A percentile compares a stretch with the other conserved stretches of the same genome.
These are phyloP conservation scores for Adenanthera pavonina DNA, from an alignment of 306 rosid genomes.

Conservation along the genomic window DNA sequence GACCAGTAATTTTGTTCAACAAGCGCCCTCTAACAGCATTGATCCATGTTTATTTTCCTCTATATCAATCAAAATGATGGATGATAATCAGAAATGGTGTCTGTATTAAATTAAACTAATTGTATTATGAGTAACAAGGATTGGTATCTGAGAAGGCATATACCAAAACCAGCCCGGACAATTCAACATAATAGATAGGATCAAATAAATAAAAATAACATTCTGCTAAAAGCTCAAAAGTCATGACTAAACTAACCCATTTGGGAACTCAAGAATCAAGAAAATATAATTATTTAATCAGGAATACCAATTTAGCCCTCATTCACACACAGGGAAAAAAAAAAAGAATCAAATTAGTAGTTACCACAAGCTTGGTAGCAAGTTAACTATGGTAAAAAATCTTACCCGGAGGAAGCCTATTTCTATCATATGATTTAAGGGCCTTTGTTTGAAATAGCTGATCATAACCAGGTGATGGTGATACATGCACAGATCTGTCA, in stretches of 20 bases:
- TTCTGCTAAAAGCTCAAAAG: not conserved
- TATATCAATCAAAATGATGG: not conserved
- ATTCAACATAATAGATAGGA: not conserved
- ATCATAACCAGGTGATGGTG: slow-evolving; percentile 71
- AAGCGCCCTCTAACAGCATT: not conserved
- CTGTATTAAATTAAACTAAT: not conserved
- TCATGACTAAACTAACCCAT: not conserved
- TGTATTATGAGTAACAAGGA: not conserved
- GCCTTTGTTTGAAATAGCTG: slow-evolving; percentile 59
- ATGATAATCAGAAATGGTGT: not conserved
- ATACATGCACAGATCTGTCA: slow-evolving; percentile 67
- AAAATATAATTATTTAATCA: not conserved
- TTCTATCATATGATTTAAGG: slow-evolving; percentile 67
- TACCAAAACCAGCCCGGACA: not conserved
- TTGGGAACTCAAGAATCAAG: not conserved
- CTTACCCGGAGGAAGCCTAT: slow-evolving; percentile 93
- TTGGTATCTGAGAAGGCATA: not conserved
- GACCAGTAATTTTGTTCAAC: not conserved
- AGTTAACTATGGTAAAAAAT: slow-evolving; percentile 37
- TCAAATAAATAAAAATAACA: not conserved
- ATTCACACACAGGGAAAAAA: not conserved
- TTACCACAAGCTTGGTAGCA: slow-evolving; percentile 14
- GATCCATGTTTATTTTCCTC: not conserved
- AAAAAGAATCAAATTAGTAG: not conserved
- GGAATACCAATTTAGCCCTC: not conserved